Evolutionary conservation across 2,329 filamentous ascomycete species (phyloP), one percentile per base, ranked within the genome.

Genomic region (Ophiostoma ulmi): DNA sequence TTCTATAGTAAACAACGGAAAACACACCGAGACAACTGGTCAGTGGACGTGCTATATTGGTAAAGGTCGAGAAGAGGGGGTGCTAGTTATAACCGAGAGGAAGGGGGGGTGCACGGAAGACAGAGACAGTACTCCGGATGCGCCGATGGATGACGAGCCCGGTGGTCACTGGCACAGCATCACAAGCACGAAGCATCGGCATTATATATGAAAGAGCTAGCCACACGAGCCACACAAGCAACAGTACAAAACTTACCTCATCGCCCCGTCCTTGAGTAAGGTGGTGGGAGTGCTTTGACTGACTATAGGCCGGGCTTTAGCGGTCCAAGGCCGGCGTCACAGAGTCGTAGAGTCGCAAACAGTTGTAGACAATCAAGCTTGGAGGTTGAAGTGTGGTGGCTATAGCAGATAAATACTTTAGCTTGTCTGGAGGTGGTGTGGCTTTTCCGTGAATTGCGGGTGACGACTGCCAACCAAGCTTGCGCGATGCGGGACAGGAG

Each of bases 1-100:
- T 81, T 69, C 70, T 72, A 58, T 31, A 52, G 68, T 72, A 41
- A 39, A 10, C 3, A 39, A 22, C 31, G 20, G 61, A 1, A 64
- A 35, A 20, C 36, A 63, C 41, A 64, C 14, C 44, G 48, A 71
- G 44, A 64, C 64, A 20, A 26, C 22, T n/a, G 63, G 36, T 41
- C 35, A 65, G 63, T 6, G 63, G 36, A 39, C 36, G 20, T 38
- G 61, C 26, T n/a, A 3, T 36, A n/a, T 65, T 14, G 58, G 58
- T 61, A 26, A 31, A 10, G 22, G 14, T n/a, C 17, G 8, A 17
- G 35, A 38, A 2, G 61, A n/a, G 7, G 61, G 20, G 61, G 61
- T 5, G 11, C 14, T 17, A 20, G 44, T 48, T 48, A 48, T 48
- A 48, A 20, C 41, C 41, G 44, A n/a, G 44, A n/a, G 48, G 17